Evolutionary conservation across 2,329 filamentous ascomycete species (phyloP).

Genomic region (Macrophomina tecta): DNA sequence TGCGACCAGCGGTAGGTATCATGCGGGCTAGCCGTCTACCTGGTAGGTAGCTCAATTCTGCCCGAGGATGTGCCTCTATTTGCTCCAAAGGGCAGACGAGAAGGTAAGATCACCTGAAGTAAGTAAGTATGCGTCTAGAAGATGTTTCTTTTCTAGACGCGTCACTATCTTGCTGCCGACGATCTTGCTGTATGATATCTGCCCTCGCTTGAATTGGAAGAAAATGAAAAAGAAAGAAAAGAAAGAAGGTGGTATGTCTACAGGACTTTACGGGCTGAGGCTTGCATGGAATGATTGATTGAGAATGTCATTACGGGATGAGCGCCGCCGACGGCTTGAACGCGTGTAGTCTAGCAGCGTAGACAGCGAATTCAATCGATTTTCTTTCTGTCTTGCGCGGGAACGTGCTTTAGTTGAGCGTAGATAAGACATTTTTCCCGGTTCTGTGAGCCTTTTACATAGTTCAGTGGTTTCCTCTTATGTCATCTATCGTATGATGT

Average conservation of each 20-base stretch:
- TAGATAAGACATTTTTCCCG: no score
- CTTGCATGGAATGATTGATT: neutral
- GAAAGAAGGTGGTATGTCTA: no score
- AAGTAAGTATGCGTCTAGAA: constrained; percentile 15
- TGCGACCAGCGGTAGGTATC: constrained; percentile 14
- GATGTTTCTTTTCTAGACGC: constrained; percentile 8
- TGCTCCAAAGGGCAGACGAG: neutral
- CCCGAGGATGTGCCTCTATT: neutral
- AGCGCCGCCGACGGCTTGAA: neutral
- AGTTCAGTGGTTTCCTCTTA: no score
- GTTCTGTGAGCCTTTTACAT: no score
- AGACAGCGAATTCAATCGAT: no score
- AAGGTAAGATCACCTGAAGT: constrained; percentile 22
- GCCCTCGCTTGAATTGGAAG: neutral
- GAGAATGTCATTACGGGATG: neutral
- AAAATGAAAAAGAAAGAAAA: no score
- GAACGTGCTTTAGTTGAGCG: no score
- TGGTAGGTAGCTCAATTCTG: constrained; percentile 14
- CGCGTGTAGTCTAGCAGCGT: neutral
- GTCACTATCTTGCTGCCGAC: constrained; percentile 13
- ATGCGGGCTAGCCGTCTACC: constrained; percentile 13
- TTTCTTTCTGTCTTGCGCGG: no score
- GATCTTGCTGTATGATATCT: constrained; percentile 2
- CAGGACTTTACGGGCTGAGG: neutral
- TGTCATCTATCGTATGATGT: no score